Evolutionary conservation across 2,329 filamentous ascomycete species (phyloP).

Genomic region (Fonsecaea pedrosoi): DNA sequence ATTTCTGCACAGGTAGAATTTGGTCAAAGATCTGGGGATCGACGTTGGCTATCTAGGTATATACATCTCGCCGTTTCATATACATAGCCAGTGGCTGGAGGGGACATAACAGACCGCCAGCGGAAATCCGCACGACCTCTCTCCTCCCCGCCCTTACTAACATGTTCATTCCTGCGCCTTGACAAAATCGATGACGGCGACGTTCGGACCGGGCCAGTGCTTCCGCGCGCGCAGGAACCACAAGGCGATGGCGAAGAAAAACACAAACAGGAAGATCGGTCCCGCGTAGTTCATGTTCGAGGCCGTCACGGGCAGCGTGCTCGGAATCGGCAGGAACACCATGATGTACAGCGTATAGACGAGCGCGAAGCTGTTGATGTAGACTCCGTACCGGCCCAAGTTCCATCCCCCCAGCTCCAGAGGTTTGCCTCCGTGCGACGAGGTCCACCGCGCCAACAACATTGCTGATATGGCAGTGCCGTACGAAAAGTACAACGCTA

Average conservation of each 20-base stretch:
- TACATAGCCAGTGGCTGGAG: background rate
- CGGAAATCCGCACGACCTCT: background rate
- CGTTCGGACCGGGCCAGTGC: constrained; percentile 10
- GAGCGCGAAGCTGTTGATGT: constrained; percentile 43
- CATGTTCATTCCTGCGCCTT: constrained; percentile 1
- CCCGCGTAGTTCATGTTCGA: constrained; percentile 44
- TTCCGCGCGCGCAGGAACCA: constrained; percentile 17
- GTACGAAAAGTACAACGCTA: constrained; percentile 56
- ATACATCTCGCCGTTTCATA: background rate
- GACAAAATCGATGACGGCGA: constrained; percentile 13
- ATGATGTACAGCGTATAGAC: constrained; percentile 42
- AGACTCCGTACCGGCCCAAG: constrained; percentile 43
- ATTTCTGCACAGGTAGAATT: too few species aligned
- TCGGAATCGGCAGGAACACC: constrained; percentile 45
- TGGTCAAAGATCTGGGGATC: too few species aligned
- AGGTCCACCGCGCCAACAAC: constrained; percentile 38
- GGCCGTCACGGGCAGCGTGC: constrained; percentile 42
- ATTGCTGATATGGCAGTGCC: constrained; percentile 56
- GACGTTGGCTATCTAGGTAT: background rate
- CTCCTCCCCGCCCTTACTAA: too few species aligned
- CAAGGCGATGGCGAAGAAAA: constrained; percentile 7
- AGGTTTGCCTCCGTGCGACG: constrained; percentile 7
- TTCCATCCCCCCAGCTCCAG: constrained; percentile 41
- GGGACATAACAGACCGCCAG: background rate
- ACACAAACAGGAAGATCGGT: constrained; percentile 13